Base-by-base conservation (phyloP, 2,329 filamentous ascomycete species). In the Aspergillus caelatus region DNA sequence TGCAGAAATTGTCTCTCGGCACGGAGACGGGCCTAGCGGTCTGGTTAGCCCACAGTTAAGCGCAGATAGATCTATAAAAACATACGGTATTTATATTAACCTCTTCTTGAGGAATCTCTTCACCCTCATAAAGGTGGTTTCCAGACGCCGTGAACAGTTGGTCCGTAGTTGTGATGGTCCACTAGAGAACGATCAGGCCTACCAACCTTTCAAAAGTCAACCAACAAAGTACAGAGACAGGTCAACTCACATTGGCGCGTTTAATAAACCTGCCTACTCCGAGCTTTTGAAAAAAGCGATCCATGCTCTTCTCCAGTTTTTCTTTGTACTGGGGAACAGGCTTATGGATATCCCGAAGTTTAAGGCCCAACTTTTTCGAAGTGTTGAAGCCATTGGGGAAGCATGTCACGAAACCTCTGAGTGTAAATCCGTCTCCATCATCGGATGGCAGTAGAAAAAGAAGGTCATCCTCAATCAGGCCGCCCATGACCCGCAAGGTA, bases 231-330 rank as follows among this genome's bases (percentile, higher is more conserved):
- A 36, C 14, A 36, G 34, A 6, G 2, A 16, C 6, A 41, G 39
- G 3, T 41, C 39, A 41, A 62, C 67, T 50, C 43, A 69, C 65
- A 50, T 72, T 71, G 12, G 65, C 62, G 10, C 70, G 62, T 43
- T 62, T 64, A 1, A 70, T 56, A 34, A 72, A 69, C 30, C 65
- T 70, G 16, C 71, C 71, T 4, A 64, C 65, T 48, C 70, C 65
- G 7, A 75, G 41, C 21, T 60, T 67, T 5, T 64, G 65, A 52
- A 75, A 74, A 50, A 67, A 74, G n/a, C 72, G 69, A 66, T 75
- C 72, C 72, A 75, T 74, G 53, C 72, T 74, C 43, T 65, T 69
- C 55, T 72, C 68, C 3, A 75, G 61, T 30, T 70, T 74, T 14
- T 72, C 69, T n/a, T 66, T 67, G 43, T 75, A 75, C 0, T 65